Evolutionary conservation across 2,329 filamentous ascomycete genomes (phyloP).

Genomic region (Colletotrichum paranaense): DNA sequence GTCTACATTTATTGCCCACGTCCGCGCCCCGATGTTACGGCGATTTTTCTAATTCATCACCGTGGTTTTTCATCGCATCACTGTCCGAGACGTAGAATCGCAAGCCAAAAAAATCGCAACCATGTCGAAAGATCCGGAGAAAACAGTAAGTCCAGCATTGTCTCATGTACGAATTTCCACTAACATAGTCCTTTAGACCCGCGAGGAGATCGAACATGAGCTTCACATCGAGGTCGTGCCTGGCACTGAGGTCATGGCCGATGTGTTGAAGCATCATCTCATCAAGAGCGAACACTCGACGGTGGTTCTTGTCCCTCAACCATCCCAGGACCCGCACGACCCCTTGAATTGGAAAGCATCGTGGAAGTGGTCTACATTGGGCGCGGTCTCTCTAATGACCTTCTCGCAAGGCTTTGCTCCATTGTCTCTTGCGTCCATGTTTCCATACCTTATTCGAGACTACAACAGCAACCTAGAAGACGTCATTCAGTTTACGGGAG

Average conservation of each 20-base stretch:
- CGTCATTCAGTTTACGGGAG: constrained; percentile 61
- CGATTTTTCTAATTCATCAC: accelerated
- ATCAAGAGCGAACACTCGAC: constrained; percentile 62
- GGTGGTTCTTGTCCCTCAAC: constrained; percentile 60
- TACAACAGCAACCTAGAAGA: constrained; percentile 64
- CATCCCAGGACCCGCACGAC: constrained; percentile 39
- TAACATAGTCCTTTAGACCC: neutral
- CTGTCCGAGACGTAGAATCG: neutral
- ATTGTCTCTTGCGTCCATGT: constrained; percentile 64
- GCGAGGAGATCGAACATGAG: constrained; percentile 32
- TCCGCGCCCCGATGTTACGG: neutral
- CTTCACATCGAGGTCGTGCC: constrained; percentile 47
- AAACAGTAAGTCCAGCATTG: neutral
- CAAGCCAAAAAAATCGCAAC: neutral
- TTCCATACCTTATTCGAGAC: constrained; percentile 65
- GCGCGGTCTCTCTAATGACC: constrained; percentile 49
- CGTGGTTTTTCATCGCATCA: neutral
- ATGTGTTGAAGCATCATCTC: constrained; percentile 73
- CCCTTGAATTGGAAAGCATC: constrained; percentile 36
- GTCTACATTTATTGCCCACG: neutral
- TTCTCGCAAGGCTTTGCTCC: constrained; percentile 54
- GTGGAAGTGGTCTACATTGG: constrained; percentile 54
- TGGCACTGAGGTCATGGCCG: constrained; percentile 52
- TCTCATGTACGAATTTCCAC: neutral
- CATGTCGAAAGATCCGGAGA: neutral